These are phyloP conservation scores for Lumnitzera littorea DNA, from an alignment of 345 rosid genomes.

Conservation along the genomic window DNA sequence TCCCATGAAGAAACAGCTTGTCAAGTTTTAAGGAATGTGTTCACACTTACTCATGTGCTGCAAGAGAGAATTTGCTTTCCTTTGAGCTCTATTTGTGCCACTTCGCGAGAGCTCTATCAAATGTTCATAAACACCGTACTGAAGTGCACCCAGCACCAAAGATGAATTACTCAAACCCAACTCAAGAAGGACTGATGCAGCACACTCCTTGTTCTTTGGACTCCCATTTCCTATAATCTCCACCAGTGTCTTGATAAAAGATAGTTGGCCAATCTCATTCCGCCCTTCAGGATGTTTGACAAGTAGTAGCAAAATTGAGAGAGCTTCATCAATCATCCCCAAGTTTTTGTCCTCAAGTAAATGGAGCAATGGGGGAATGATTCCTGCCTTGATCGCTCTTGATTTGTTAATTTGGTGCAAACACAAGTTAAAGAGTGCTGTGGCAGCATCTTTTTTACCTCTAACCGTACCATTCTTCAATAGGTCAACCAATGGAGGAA, in stretches of 20 bases:
- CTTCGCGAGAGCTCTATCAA: conserved; percentile 30
- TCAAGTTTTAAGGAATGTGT: conserved; percentile 30
- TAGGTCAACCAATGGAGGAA: conserved; percentile 51
- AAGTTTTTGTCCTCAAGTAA: conserved; percentile 35
- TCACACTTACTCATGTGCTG: conserved; percentile 55
- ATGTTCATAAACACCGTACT: conserved; percentile 49
- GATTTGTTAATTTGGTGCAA: conserved; percentile 48
- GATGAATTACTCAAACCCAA: conserved; percentile 39
- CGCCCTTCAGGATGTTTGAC: conserved; percentile 37
- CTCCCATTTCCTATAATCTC: conserved; percentile 45
- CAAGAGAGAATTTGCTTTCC: conserved; percentile 55
- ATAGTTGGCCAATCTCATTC: conserved; percentile 25
- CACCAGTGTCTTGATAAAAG: conserved; percentile 39
- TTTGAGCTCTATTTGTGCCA: conserved; percentile 52
- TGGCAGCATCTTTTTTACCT: conserved; percentile 67
- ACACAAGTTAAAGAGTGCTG: conserved; percentile 54
- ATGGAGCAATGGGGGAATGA: conserved; percentile 35
- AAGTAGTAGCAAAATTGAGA: conserved; percentile 49
- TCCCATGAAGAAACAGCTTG: no score
- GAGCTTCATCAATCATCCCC: conserved; percentile 60
- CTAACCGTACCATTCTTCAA: conserved; percentile 39
- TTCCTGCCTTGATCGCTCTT: conserved; percentile 48
- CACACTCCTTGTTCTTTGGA: conserved; percentile 63
- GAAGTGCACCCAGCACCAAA: conserved; percentile 36
- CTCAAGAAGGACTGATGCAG: conserved; percentile 43